Base-by-base conservation (phyloP, 164 flowering plant species). In the Houttuynia cordata region DNA sequence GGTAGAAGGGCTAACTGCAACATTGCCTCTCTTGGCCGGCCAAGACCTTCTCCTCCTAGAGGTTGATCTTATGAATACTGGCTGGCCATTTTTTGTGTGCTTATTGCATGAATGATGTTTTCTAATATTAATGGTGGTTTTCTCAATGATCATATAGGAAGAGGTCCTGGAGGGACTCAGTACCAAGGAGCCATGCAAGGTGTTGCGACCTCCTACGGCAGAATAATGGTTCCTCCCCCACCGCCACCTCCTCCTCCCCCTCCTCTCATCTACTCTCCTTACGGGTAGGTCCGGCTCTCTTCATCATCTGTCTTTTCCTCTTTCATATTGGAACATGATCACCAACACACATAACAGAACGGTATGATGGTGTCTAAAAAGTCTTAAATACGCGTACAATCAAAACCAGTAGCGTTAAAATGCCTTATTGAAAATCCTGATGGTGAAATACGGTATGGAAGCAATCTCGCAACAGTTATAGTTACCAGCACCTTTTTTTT, bases 1-100 rank as follows among this genome's bases (percentile, higher is more conserved):
- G 94, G 97, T 19, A 71, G 97, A 73, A 79, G 87, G 64, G 94
- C 97, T 9, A 90, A 93, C 63, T 93, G 98, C 63, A 93, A 93
- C 62, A 84, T 93, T 59, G 98, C 98, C 57, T 81, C 97, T 0
- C 56, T 83, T 9, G 99, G 99, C 8, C 75, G 96, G 49, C 92
- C 96, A 13, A 66, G 93, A 45, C 87, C 89, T 42, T 86, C 96
- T 8, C 91, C 96, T 8, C 89, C 92, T 18, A 62, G 87, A 80
- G 90, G 94, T 91, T 51, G 10, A 5, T 17, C 23, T 4, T 0
- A 14, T 34, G 7, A 22, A 22, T 54, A 42, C 17, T 30, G 37
- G 37, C 37, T 6, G 2, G 37, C 6, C 6, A 2, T 30, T 30
- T 30, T 30, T 30, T 30, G 2, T 30, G 2, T 30, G 2, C 6